Conservation (phyloP, 2,329 filamentous ascomycete genomes). For the Aureobasidium sp. region DNA sequence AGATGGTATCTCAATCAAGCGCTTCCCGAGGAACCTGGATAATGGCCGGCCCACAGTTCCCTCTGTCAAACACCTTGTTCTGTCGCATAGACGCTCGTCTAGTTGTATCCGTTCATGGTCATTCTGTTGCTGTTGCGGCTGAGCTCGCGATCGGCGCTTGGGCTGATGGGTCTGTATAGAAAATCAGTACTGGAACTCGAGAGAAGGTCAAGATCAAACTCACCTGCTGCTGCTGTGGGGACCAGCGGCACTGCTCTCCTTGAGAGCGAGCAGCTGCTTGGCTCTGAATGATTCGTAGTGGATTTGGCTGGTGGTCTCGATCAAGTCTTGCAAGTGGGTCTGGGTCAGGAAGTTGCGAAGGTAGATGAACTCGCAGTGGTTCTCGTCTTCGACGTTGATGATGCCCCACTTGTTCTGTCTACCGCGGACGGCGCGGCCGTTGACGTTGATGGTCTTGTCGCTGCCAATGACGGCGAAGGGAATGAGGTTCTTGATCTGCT, state of each 20-base stretch:
- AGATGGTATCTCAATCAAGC: constrained; percentile 13
- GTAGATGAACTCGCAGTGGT: constrained; percentile 99
- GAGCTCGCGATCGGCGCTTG: constrained; percentile 85
- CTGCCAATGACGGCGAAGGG: constrained; percentile 97
- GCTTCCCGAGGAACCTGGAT: constrained; percentile 1
- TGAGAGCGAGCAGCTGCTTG: constrained; percentile 94
- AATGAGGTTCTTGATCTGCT: constrained; percentile 94
- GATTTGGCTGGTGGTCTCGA: constrained; percentile 98
- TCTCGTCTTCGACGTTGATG: constrained; percentile 99
- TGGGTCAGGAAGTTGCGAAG: constrained; percentile 97
- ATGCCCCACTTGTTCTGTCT: constrained; percentile 99
- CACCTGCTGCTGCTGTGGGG: constrained; percentile 59
- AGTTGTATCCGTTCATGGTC: constrained; percentile 95
- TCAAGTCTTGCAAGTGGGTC: constrained; percentile 95
- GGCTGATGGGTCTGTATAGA: constrained; percentile 66
- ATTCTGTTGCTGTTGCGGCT: constrained; percentile 95
- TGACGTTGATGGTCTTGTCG: constrained; percentile 95
- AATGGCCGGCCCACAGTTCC: constrained; percentile 8
- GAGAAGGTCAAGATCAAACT: background rate
- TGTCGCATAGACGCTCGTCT: background rate
- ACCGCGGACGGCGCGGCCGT: constrained; percentile 93
- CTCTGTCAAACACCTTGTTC: constrained; percentile 5
- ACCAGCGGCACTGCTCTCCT: constrained; percentile 90
- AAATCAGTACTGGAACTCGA: background rate
- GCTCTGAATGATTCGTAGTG: constrained; percentile 99